Percentiles rank a stretch among this genome's conserved stretches.
These are phyloP conservation scores for Eucalyptus pauciflora DNA, from an alignment of 345 rosid species.

Conservation along the genomic window DNA sequence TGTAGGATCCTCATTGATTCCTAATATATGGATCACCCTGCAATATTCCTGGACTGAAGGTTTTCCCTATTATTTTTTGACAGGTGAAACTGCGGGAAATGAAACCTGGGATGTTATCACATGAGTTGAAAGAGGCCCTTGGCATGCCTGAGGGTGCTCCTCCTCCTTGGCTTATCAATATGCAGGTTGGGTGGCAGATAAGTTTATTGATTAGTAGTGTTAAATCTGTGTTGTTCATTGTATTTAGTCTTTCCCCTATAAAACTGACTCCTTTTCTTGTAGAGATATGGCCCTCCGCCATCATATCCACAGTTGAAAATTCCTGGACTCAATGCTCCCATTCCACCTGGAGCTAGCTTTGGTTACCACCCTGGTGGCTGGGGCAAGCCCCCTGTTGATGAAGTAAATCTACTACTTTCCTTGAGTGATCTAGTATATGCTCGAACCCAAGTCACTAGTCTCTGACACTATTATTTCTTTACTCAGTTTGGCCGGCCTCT, in stretches of 20 bases:
- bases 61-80: neutral
- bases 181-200: constrained; percentile 65
- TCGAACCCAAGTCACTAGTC: neutral
- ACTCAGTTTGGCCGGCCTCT: constrained; percentile 81
- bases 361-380: constrained; percentile 98
- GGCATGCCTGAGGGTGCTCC: constrained; percentile 99
- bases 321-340: constrained; percentile 96
- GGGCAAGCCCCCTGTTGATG: constrained; percentile 99
- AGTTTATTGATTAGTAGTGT: neutral
- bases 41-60: neutral
- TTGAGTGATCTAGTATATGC: neutral
- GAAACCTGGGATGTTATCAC: constrained; percentile 90
- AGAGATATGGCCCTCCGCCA: constrained; percentile 99
- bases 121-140: constrained; percentile 87
- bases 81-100: constrained; percentile 95
- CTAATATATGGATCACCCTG: neutral
- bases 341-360: constrained; percentile 94
- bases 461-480: neutral
- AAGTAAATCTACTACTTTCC: constrained; percentile 30
- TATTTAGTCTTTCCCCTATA: neutral
- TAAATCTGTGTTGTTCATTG: neutral
- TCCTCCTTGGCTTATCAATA: constrained; percentile 97
- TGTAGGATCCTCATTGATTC: neutral
- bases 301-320: constrained; percentile 94
- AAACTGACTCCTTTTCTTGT: neutral